Evolutionary conservation across 108 stramenopile species (phyloP).

Genomic region (Nannochloropsis salina): DNA sequence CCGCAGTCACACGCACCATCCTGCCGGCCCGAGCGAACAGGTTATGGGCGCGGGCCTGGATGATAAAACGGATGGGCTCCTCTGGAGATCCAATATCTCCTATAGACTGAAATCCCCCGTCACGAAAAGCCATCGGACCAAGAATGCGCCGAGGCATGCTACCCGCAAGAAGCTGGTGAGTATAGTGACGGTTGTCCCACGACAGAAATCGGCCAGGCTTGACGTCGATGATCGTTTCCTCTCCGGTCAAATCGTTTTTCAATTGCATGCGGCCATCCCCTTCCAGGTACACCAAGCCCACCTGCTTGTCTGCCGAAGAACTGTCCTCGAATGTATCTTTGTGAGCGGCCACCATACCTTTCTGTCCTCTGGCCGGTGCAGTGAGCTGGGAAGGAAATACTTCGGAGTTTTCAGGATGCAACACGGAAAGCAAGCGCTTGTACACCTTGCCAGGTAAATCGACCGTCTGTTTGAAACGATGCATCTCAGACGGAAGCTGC

Average conservation of each 20-base stretch:
- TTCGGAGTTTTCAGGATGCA: background rate
- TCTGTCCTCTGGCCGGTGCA: background rate
- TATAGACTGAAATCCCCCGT: background rate
- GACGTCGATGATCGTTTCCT: background rate
- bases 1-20: too few species aligned
- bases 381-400: background rate
- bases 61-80: too few species aligned
- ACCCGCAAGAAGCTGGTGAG: background rate
- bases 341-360: background rate
- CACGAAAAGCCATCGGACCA: background rate
- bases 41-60: too few species aligned
- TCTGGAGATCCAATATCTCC: background rate
- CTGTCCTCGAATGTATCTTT: background rate
- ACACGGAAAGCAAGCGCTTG: background rate
- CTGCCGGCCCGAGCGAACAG: too few species aligned
- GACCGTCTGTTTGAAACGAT: background rate
- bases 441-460: background rate
- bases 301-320: background rate
- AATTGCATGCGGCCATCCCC: background rate
- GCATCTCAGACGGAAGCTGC: background rate
- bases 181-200: background rate
- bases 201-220: background rate
- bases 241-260: background rate
- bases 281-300: slow-evolving; percentile 4
- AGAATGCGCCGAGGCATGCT: background rate